Evolutionary conservation across 768 basidiomycete species (phyloP).

Genomic region (Psilocybe cyanescens): DNA sequence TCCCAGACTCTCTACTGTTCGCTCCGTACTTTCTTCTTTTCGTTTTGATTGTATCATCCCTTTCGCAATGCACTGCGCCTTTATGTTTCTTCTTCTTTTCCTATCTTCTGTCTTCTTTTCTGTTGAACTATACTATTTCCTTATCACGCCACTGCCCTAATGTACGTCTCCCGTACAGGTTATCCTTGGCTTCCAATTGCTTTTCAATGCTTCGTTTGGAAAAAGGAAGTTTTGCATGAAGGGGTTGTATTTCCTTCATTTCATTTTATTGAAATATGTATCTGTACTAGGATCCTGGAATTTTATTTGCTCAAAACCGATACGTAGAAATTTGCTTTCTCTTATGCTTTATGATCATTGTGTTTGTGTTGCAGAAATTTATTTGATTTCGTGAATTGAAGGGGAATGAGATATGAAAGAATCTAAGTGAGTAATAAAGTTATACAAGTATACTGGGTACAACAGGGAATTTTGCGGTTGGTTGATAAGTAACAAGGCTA

Average conservation of each 20-base stretch:
- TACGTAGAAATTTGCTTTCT: too few species aligned
- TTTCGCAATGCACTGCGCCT: neutral
- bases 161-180: neutral
- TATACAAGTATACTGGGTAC: constrained; percentile 5
- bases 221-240: neutral
- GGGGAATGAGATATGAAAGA: neutral
- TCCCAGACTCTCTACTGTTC: neutral
- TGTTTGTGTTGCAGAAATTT: too few species aligned
- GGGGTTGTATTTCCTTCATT: constrained; percentile 2
- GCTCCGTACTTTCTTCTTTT: neutral
- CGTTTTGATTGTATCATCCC: neutral
- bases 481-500: neutral
- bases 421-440: neutral
- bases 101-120: neutral
- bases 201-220: neutral
- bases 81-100: neutral
- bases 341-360: too few species aligned
- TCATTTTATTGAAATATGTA: constrained; percentile 18
- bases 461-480: neutral
- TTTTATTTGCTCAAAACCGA: neutral
- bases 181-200: neutral
- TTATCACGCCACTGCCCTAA: neutral
- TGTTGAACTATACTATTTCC: neutral
- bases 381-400: neutral
- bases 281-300: constrained; percentile 11